A percentile compares a stretch with the other conserved stretches of the same genome.
Conservation (phyloP, 257 asterid species). For the Haberlea rhodopensis region DNA sequence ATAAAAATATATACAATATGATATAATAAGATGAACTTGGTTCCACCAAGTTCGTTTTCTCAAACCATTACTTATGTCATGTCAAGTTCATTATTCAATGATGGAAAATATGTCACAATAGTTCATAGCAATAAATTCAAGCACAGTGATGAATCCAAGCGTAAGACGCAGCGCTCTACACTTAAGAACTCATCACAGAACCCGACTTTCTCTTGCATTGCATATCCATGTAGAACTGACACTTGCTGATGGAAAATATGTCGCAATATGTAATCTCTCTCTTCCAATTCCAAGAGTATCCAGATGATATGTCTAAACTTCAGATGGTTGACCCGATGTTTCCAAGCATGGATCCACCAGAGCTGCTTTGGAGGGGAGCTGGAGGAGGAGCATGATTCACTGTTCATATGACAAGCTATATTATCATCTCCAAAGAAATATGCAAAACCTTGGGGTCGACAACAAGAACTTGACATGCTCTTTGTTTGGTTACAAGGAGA, state of each 20-base stretch:
- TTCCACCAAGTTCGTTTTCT: background rate
- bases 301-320: background rate
- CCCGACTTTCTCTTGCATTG: slow-evolving; percentile 50
- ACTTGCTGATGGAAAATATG: slow-evolving; percentile 33
- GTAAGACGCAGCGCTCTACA: background rate
- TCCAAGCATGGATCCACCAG: slow-evolving; percentile 69
- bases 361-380: slow-evolving; percentile 55
- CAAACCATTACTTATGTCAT: background rate
- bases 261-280: background rate
- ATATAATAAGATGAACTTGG: background rate
- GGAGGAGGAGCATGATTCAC: slow-evolving; percentile 71
- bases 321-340: slow-evolving; percentile 54
- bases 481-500: too few species aligned
- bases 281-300: background rate
- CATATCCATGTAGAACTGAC: slow-evolving; percentile 57
- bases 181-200: slow-evolving; percentile 41
- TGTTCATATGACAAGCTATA: slow-evolving; percentile 23
- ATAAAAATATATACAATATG: too few species aligned
- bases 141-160: background rate
- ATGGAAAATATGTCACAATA: background rate
- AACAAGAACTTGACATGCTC: background rate
- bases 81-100: slow-evolving; percentile 5
- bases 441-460: background rate
- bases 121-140: slow-evolving; percentile 11
- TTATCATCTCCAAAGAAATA: slow-evolving; percentile 11